Evolutionary conservation across 805 yeast genomes (phyloP).

Genomic region (Starmerella ratchasimensis): DNA sequence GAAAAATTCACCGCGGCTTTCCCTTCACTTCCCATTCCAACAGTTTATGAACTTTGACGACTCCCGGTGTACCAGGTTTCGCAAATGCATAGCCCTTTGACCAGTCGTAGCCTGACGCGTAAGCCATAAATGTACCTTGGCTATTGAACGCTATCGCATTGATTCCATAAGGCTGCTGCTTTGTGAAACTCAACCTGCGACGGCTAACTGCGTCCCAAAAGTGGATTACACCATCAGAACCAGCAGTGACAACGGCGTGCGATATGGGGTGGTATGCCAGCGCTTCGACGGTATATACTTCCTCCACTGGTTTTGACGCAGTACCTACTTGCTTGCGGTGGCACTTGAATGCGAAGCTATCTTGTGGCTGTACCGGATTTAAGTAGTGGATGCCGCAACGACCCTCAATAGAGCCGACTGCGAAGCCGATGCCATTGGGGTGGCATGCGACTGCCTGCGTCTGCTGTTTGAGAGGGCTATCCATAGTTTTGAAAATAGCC

Average conservation of each 20-base stretch:
- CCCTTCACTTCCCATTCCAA: constrained; percentile 71
- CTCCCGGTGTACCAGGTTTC: constrained; percentile 58
- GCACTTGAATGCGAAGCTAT: constrained; percentile 84
- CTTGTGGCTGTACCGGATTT: constrained; percentile 47
- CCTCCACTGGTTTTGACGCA: constrained; percentile 41
- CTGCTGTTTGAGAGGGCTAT: constrained; percentile 80
- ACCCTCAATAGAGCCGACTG: constrained; percentile 87
- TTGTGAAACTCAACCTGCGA: constrained; percentile 71
- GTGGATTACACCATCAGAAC: constrained; percentile 84
- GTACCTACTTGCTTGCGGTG: constrained; percentile 57
- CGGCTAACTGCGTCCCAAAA: constrained; percentile 94
- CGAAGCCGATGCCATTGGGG: constrained; percentile 86
- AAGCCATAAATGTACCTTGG: constrained; percentile 73
- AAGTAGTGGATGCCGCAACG: constrained; percentile 89
- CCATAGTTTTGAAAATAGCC: constrained; percentile 54
- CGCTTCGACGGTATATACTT: constrained; percentile 65
- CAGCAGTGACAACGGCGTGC: constrained; percentile 89
- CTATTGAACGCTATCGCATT: constrained; percentile 70
- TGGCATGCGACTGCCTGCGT: constrained; percentile 72
- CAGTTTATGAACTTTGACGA: constrained; percentile 69
- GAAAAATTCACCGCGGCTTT: background rate
- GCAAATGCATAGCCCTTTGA: constrained; percentile 64
- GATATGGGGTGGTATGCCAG: constrained; percentile 76
- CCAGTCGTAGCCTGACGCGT: constrained; percentile 93
- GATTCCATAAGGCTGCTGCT: constrained; percentile 42